Base-by-base conservation (phyloP, 441 rosid species). In the Pelargonium australe region DNA sequence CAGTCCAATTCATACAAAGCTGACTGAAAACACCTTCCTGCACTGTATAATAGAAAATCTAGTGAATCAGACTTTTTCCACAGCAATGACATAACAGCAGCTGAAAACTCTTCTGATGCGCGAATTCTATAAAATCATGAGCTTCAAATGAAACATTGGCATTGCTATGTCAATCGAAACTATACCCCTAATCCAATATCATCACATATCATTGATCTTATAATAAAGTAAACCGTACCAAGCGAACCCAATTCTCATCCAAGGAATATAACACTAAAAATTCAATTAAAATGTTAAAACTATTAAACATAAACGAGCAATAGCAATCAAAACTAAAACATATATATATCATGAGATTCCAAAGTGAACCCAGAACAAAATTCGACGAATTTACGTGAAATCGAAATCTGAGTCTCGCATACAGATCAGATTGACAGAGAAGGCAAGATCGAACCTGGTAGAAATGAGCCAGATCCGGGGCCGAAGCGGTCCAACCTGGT, bases 1-100 rank as follows among this genome's bases (percentile, higher is more conserved):
- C 60, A 70, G 31, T 41, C 44, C 25, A 1, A 13, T 51, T 68
- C 44, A 69, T n/a, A 63, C 37, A 57, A 58, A 44, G 60, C 70
- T 53, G n/a, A 66, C 20, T 37, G 61, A 51, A 61, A 63, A 28
- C 8, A 17, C 19, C 7, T 34, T 11, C 0, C 43, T 34, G 53
- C 28, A 58, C 71, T 40, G 71, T 63, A 51, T 7, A 14, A 7
- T 13, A 51, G 16, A 16, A 51, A 51, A 51, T 16, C 17, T 51
- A 5, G 4, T 17, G 16, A 14, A 51, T 51, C 16, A 51, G 17
- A 51, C 58, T 7, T 3, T n/a, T 51, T 51, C 19, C n/a, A 51
- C 17, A 51, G 58, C 58, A 51, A 51, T 12, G 7, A 51, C n/a
- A 51, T 51, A 51, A 51, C 23, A 16, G 25, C 25, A 55, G 61